Base-by-base conservation (phyloP, 345 rosid genomes). In the Hevea brasiliensis region DNA sequence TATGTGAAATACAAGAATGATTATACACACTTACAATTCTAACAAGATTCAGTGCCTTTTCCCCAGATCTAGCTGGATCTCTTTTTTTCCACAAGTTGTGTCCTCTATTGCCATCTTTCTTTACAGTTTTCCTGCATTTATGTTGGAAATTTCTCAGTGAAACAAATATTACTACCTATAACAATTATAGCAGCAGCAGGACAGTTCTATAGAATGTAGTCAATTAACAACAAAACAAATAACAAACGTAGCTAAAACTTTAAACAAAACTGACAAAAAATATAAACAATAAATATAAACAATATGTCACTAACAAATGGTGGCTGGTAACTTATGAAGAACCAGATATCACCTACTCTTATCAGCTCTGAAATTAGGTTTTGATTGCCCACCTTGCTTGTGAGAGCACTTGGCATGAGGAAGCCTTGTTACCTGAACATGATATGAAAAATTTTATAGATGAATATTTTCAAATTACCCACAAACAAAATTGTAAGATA, bases 21-120 rank as follows among this genome's bases (percentile, higher is more conserved):
- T 17, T 57, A 42, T 2, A 20, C 41, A 54, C 23, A 77, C 90
- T 76, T 72, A 94, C 98, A 79, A 84, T 85, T 80, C 89, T 81
- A 32, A 90, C 82, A 76, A 94, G 91, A 81, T 78, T 83, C 44
- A 81, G 78, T 32, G 97, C 97, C 81, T 94, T 92, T 58, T 81
- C 82, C 14, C 98, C 95, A 48, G 97, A 88, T 8, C 92, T 89
- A 77, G 93, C 80, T 32, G 97, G 83, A 58, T 94, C 95, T 72
- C 84, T 88, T 80, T 82, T 92, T 88, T 86, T 85, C 97, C 95
- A 92, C 80, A 89, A 79, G 73, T 87, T 97, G 6, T 86, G 91
- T 75, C 86, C 89, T 74, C 44, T 77, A 78, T 82, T 87, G 68
- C 86, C 83, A 13, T 55, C 81, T 55, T 89, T 89, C 79, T 74